Conservation (phyloP, 345 rosid genomes). For the Moringa oleifera region DNA sequence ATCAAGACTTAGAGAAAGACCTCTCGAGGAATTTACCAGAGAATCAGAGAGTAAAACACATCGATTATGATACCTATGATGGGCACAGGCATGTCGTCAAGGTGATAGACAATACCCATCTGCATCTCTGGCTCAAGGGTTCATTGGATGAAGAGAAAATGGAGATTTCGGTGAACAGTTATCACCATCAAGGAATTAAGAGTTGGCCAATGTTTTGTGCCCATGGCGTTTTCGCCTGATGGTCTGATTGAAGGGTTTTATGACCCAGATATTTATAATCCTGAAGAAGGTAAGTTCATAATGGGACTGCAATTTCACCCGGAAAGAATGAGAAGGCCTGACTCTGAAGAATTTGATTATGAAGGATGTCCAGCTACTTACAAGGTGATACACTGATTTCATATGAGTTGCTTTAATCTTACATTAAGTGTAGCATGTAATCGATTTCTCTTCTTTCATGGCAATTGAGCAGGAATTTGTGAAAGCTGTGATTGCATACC, state of each 20-base stretch:
- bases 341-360: conserved; percentile 57
- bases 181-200: conserved; percentile 91
- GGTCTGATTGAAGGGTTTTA: conserved; percentile 88
- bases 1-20: conserved; percentile 64
- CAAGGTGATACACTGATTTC: conserved; percentile 35
- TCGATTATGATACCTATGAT: conserved; percentile 71
- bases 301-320: conserved; percentile 94
- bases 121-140: conserved; percentile 62
- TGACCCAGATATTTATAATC: conserved; percentile 69
- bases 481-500: conserved; percentile 78
- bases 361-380: conserved; percentile 79
- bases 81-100: conserved; percentile 62
- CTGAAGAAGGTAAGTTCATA: conserved; percentile 70
- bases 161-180: conserved; percentile 77
- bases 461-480: conserved; percentile 38
- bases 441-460: background rate
- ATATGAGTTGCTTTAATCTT: background rate
- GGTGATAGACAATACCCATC: conserved; percentile 52
- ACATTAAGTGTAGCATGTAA: background rate
- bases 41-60: conserved; percentile 41
- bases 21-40: conserved; percentile 26
- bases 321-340: conserved; percentile 63
- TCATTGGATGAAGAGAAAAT: conserved; percentile 44
- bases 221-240: conserved; percentile 81
- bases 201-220: conserved; percentile 60